Evolutionary conservation across 2,329 filamentous ascomycete genomes (phyloP).

Genomic region (Colletotrichum siamense): DNA sequence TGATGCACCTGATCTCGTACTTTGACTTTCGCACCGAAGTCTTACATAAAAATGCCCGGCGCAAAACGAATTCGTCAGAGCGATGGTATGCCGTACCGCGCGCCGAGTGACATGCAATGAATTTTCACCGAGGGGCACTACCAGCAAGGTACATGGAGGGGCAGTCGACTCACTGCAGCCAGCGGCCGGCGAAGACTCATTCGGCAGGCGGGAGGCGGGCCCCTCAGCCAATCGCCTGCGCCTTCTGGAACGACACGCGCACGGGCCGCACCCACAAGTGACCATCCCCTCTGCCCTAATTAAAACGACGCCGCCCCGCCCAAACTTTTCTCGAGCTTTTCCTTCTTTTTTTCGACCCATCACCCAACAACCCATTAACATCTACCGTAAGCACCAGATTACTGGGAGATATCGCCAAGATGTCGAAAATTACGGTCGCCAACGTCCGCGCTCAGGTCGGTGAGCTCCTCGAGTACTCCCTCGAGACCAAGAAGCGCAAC

Average conservation of each 20-base stretch:
- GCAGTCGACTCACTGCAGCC: background rate
- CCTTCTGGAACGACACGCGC: background rate
- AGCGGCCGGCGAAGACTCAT: slow-evolving; percentile 4
- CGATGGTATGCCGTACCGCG: background rate
- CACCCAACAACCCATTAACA: slow-evolving; percentile 13
- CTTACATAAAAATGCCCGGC: slow-evolving; percentile 9
- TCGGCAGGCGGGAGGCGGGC: background rate
- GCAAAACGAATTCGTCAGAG: background rate
- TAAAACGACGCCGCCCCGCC: slow-evolving; percentile 17
- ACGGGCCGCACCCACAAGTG: slow-evolving; percentile 14
- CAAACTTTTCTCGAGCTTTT: background rate
- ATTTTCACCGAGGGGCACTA: slow-evolving; percentile 1
- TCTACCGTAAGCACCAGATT: slow-evolving; percentile 26
- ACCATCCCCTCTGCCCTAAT: slow-evolving; percentile 7
- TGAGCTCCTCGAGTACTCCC: slow-evolving; percentile 93
- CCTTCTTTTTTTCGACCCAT: background rate
- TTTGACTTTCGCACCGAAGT: background rate
- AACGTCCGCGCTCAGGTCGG: slow-evolving; percentile 95
- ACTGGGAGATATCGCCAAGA: slow-evolving; percentile 26
- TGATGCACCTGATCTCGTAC: background rate
- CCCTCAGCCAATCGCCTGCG: slow-evolving; percentile 12
- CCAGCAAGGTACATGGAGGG: background rate
- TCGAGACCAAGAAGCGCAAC: slow-evolving; percentile 96
- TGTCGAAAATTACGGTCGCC: slow-evolving; percentile 76
- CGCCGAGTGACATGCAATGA: slow-evolving; percentile 3